Percentiles rank a stretch among this genome's conserved stretches.
Evolutionary conservation across 768 basidiomycete species (phyloP).

Genomic region (Mycena leptocephala): DNA sequence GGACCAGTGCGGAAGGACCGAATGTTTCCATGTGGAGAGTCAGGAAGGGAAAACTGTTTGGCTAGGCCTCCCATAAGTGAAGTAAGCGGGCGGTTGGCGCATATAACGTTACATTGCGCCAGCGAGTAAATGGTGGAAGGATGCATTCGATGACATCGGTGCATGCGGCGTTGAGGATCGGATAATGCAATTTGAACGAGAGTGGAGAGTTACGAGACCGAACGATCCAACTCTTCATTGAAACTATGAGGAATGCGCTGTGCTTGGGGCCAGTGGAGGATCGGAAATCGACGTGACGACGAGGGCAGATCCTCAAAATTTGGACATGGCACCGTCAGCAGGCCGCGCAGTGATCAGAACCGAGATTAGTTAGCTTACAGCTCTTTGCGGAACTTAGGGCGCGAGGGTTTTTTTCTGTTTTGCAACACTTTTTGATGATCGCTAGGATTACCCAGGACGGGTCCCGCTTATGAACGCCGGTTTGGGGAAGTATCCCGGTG

Average conservation of each 20-base stretch:
- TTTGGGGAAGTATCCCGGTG: too few species aligned
- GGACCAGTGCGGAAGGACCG: constrained; percentile 43
- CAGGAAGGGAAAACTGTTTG: constrained; percentile 47
- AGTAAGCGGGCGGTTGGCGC: constrained; percentile 49
- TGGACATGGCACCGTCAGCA: too few species aligned
- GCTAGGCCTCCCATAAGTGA: constrained; percentile 41
- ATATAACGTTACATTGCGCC: constrained; percentile 54
- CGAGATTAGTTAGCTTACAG: too few species aligned
- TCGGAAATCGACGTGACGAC: constrained; percentile 53
- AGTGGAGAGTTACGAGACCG: constrained; percentile 46
- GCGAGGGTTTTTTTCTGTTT: too few species aligned
- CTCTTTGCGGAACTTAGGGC: too few species aligned
- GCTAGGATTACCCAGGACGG: too few species aligned
- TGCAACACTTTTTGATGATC: too few species aligned
- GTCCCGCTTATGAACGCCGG: too few species aligned
- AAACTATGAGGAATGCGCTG: constrained; percentile 36
- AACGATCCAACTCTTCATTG: constrained; percentile 54
- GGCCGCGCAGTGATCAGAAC: too few species aligned
- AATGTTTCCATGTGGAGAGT: constrained; percentile 51
- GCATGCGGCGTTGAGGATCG: constrained; percentile 23
- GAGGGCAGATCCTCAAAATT: too few species aligned
- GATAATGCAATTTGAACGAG: constrained; percentile 28
- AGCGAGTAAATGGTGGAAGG: constrained; percentile 43
- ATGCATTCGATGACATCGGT: constrained; percentile 17
- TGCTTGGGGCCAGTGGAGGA: constrained; percentile 30